Evolutionary conservation across 371 early-diverging fungal species (phyloP).

Genomic region (Mucor plumbeus): DNA sequence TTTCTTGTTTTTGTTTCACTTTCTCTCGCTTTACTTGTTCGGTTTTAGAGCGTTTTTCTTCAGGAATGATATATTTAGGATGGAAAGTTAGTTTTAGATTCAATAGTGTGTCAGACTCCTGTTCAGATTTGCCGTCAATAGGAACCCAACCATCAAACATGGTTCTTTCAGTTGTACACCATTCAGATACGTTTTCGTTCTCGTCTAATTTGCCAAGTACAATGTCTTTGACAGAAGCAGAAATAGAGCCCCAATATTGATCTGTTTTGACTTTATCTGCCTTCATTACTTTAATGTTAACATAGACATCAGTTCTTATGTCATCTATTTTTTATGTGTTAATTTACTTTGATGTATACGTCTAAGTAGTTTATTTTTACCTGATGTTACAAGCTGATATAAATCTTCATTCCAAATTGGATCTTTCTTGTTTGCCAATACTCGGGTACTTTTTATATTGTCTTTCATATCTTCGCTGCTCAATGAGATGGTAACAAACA

Average conservation of each 20-base stretch:
- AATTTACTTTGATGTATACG: not conserved
- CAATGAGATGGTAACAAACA: slow-evolving; percentile 33
- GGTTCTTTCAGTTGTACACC: slow-evolving; percentile 30
- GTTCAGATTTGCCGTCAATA: slow-evolving; percentile 31
- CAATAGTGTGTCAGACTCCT: slow-evolving; percentile 25
- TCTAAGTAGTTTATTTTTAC: not conserved
- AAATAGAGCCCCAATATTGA: slow-evolving; percentile 34
- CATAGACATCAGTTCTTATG: slow-evolving; percentile 26
- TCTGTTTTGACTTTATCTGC: slow-evolving; percentile 41
- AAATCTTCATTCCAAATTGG: slow-evolving; percentile 43
- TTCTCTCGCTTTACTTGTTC: slow-evolving; percentile 4
- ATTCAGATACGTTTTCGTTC: slow-evolving; percentile 28
- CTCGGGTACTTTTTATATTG: slow-evolving; percentile 33
- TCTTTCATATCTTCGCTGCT: slow-evolving; percentile 21
- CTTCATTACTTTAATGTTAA: slow-evolving; percentile 42
- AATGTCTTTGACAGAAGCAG: slow-evolving; percentile 34
- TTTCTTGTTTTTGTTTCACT: slow-evolving; percentile 12
- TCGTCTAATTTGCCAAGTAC: slow-evolving; percentile 27
- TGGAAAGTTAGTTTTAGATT: slow-evolving; percentile 36
- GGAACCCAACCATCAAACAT: slow-evolving; percentile 47
- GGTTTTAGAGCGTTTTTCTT: slow-evolving; percentile 7
- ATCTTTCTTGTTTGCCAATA: slow-evolving; percentile 36
- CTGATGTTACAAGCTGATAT: slow-evolving; percentile 30
- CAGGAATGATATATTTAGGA: slow-evolving; percentile 36
- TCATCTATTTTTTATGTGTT: slow-evolving; percentile 29